Conservation (phyloP, 345 rosid genomes). For the Arabis alpina region DNA sequence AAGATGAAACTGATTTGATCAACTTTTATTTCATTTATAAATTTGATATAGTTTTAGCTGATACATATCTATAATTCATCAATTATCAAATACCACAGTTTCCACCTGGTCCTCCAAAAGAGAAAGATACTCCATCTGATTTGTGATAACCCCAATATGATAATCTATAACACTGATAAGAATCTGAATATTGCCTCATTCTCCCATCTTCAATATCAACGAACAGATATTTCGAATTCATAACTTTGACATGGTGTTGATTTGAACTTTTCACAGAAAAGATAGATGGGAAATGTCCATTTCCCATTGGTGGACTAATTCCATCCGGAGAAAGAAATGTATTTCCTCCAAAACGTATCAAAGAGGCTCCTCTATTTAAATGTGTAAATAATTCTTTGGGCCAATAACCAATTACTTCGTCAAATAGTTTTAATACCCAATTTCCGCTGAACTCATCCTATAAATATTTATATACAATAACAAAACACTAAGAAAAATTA, state of each 20-base stretch:
- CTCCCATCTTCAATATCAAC: background rate
- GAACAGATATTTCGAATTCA: background rate
- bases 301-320: conserved; percentile 36
- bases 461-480: background rate
- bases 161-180: background rate
- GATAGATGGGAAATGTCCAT: background rate
- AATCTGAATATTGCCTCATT: background rate
- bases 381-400: conserved; percentile 30
- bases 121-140: background rate
- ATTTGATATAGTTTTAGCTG: background rate
- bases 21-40: conserved; percentile 10
- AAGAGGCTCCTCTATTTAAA: conserved; percentile 14
- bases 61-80: background rate
- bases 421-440: background rate
- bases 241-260: background rate
- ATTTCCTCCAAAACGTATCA: conserved; percentile 29
- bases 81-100: conserved; percentile 18
- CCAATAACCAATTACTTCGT: conserved; percentile 32
- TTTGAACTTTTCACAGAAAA: conserved; percentile 4
- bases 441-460: conserved; percentile 1
- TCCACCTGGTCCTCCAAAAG: conserved; percentile 32
- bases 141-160: background rate
- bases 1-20: too few relatives aligned
- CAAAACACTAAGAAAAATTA: background rate
- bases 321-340: conserved; percentile 20